Percentiles rank a stretch among this genome's conserved stretches.
These are phyloP conservation scores for Pyrenophora graminea DNA, from an alignment of 2,329 filamentous ascomycete species.

Conservation along the genomic window DNA sequence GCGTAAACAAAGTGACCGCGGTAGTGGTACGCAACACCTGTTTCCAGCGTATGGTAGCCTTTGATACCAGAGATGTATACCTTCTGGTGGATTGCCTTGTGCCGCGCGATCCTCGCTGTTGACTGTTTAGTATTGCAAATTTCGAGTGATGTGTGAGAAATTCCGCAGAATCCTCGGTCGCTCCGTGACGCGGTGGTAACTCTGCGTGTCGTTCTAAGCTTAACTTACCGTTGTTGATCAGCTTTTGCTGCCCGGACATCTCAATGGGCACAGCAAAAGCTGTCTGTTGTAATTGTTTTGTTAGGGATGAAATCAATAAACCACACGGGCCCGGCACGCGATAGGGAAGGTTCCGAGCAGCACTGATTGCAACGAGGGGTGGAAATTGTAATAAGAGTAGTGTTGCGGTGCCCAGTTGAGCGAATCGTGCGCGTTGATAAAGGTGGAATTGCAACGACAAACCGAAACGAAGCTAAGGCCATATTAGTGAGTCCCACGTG, in stretches of 20 bases:
- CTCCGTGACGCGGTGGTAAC: not conserved
- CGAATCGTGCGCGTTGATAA: not conserved
- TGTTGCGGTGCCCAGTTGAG: too few relatives aligned
- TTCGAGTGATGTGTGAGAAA: not conserved
- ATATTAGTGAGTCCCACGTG: not conserved
- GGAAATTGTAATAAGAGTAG: too few relatives aligned
- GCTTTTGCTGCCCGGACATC: not conserved
- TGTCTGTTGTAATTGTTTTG: too few relatives aligned
- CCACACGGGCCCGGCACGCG: too few relatives aligned
- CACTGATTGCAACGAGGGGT: too few relatives aligned
- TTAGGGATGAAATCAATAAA: too few relatives aligned
- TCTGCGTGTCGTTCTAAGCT: not conserved
- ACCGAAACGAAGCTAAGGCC: not conserved
- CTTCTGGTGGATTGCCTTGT: slow-evolving; percentile 13
- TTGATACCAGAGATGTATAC: slow-evolving; percentile 34
- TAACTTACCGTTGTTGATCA: not conserved
- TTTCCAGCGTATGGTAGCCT: slow-evolving; percentile 26
- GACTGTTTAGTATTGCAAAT: slow-evolving; percentile 1
- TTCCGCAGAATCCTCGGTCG: not conserved
- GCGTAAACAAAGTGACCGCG: slow-evolving; percentile 39
- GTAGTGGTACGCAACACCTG: slow-evolving; percentile 36
- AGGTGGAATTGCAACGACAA: not conserved
- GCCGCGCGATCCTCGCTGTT: not conserved
- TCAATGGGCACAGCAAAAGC: not conserved
- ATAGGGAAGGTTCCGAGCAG: too few relatives aligned